Evolutionary conservation across 2,329 filamentous ascomycete species (phyloP).

Genomic region (Beauveria scarabaeidicola): DNA sequence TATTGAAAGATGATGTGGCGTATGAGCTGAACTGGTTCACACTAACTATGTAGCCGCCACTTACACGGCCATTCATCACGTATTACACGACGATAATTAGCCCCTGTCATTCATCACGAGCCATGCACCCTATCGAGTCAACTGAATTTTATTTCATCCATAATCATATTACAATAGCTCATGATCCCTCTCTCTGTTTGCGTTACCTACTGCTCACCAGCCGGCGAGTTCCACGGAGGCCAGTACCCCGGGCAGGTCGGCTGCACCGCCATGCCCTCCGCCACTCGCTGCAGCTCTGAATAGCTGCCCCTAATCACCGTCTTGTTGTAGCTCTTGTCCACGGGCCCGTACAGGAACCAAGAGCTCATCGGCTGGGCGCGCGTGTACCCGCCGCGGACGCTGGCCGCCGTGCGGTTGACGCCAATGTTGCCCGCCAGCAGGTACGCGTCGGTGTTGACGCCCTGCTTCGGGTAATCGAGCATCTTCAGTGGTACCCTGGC

Average conservation of each 20-base stretch:
- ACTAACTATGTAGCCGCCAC: not conserved
- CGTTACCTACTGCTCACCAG: not conserved
- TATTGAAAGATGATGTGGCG: not conserved
- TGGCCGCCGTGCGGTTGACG: slow-evolving; percentile 19
- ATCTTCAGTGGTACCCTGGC: slow-evolving; percentile 31
- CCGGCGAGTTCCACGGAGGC: not conserved
- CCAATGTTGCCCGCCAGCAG: slow-evolving; percentile 32
- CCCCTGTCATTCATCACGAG: not conserved
- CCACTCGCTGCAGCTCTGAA: slow-evolving; percentile 15
- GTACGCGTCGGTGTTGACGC: slow-evolving; percentile 23
- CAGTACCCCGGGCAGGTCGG: not conserved
- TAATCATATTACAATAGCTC: not conserved
- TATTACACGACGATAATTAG: not conserved
- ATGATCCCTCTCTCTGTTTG: not conserved
- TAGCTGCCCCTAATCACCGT: slow-evolving; percentile 16
- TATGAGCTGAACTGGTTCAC: not conserved
- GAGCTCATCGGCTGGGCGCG: slow-evolving; percentile 28
- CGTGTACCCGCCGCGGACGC: slow-evolving; percentile 16
- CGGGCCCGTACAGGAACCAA: slow-evolving; percentile 33
- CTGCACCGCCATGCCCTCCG: not conserved
- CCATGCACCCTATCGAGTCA: not conserved
- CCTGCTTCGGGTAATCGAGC: slow-evolving; percentile 22
- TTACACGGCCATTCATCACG: not conserved
- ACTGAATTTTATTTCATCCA: not conserved
- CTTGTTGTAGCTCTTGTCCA: slow-evolving; percentile 18